Percentiles rank a stretch among this genome's conserved stretches.
phyloP scores from a whole-genome alignment of 495 filamentous ascomycete genomes.

The Penicillium ochrochloron region DNA sequence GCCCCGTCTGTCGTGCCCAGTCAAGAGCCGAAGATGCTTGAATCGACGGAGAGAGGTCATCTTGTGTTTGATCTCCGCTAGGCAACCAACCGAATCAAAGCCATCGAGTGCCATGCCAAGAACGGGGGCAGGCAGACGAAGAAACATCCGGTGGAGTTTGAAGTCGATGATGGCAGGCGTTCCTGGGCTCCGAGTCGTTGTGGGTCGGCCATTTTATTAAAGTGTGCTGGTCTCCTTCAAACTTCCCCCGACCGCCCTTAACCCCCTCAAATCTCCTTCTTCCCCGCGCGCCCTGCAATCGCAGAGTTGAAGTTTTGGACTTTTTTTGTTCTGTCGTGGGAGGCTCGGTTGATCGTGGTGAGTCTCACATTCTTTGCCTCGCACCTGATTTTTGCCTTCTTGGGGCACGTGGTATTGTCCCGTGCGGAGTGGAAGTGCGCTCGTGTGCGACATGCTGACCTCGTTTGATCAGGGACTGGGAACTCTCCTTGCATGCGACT shows the following conservation, averaged over 20 bases:
- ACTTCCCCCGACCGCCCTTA: conserved; percentile 15
- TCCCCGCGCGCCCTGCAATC: conserved; percentile 13
- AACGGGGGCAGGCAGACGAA: neutral
- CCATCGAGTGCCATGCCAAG: neutral
- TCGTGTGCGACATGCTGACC: conserved; percentile 18
- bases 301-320: neutral
- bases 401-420: conserved; percentile 16
- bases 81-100: conserved; percentile 1
- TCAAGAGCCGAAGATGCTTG: neutral
- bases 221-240: conserved; percentile 21
- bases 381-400: conserved; percentile 6
- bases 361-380: conserved; percentile 8
- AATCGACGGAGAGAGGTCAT: neutral
- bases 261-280: conserved; percentile 11
- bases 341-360: conserved; percentile 1
- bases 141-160: neutral
- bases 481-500: conserved; percentile 32
- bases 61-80: neutral
- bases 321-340: neutral
- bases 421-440: conserved; percentile 12
- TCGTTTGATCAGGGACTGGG: conserved; percentile 10
- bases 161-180: conserved; percentile 19
- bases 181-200: conserved; percentile 14
- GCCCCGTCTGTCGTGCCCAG: conserved; percentile 4
- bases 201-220: conserved; percentile 27